Percentiles rank a stretch among this genome's conserved stretches.
Conservation (phyloP, 805 yeast genomes). For the Cyberlindnera amylophila region DNA sequence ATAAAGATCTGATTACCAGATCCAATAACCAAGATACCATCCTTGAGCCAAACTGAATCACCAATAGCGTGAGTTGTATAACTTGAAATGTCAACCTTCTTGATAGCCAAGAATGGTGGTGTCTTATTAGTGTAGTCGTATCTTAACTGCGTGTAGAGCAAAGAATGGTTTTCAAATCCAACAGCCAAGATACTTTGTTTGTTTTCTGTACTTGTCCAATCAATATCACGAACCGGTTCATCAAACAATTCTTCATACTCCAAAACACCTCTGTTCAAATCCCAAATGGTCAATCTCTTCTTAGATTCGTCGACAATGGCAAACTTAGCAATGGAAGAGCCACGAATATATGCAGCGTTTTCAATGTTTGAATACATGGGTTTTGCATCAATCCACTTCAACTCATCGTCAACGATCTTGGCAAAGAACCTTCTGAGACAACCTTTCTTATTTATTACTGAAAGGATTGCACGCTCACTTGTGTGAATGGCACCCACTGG, state of each 20-base stretch:
- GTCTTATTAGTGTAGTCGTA: conserved; percentile 82
- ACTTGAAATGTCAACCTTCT: conserved; percentile 62
- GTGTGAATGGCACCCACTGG: conserved; percentile 47
- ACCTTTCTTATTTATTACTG: conserved; percentile 55
- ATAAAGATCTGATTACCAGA: conserved; percentile 87
- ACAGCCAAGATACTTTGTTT: conserved; percentile 74
- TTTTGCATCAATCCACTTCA: conserved; percentile 52
- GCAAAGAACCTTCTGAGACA: conserved; percentile 45
- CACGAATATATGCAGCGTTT: conserved; percentile 54
- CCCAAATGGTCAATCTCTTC: conserved; percentile 70
- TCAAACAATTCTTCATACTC: conserved; percentile 51
- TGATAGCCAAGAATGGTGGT: conserved; percentile 75
- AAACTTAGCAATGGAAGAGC: conserved; percentile 71
- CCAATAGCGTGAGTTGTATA: conserved; percentile 82
- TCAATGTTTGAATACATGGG: conserved; percentile 52
- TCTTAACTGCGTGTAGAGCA: conserved; percentile 75
- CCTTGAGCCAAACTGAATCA: conserved; percentile 81
- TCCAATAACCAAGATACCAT: conserved; percentile 77
- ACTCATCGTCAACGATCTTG: conserved; percentile 25
- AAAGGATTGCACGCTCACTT: conserved; percentile 42
- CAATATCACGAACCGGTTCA: conserved; percentile 60
- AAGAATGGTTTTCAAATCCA: conserved; percentile 63
- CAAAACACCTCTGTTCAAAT: conserved; percentile 58
- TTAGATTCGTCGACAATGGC: conserved; percentile 64
- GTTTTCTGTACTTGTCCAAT: conserved; percentile 75